A percentile compares a stretch with the other conserved stretches of the same genome.
phyloP scores from a whole-genome alignment of 257 asterid genomes.

The Solanum pinnatisectum region DNA sequence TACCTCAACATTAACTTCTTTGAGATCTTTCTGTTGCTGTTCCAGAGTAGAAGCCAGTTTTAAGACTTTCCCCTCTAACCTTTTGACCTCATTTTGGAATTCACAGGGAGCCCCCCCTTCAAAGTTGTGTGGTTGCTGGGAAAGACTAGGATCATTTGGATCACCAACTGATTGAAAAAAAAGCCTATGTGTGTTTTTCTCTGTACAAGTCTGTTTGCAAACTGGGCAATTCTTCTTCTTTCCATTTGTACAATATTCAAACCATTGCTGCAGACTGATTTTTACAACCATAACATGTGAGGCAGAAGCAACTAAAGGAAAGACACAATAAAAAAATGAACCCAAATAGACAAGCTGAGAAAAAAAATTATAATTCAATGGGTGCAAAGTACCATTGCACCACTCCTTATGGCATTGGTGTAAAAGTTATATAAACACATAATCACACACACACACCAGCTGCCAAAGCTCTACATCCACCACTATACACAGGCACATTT shows the following conservation, averaged over 20 bases:
- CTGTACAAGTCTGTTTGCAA: conserved; percentile 77
- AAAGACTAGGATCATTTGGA: conserved; percentile 31
- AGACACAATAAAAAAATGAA: not conserved
- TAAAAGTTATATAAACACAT: not conserved
- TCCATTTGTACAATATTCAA: conserved; percentile 78
- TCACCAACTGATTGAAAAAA: conserved; percentile 87
- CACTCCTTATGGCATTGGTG: not conserved
- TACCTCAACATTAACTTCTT: conserved; percentile 56
- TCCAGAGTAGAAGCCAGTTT: conserved; percentile 59
- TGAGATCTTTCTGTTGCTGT: conserved; percentile 44
- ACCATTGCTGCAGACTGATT: conserved; percentile 87
- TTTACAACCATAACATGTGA: conserved; percentile 1
- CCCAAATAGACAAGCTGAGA: not conserved
- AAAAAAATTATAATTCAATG: not conserved
- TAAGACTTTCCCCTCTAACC: conserved; percentile 72
- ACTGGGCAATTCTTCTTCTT: conserved; percentile 91
- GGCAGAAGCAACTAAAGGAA: not conserved
- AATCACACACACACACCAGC: not conserved
- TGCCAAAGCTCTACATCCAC: not conserved
- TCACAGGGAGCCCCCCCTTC: conserved; percentile 37
- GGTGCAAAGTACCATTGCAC: not conserved
- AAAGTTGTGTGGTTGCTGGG: conserved; percentile 37
- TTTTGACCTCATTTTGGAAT: conserved; percentile 48
- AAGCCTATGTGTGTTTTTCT: conserved; percentile 57
- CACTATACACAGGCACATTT: not conserved